A percentile compares a stretch with the other conserved stretches of the same genome.
phyloP scores from a whole-genome alignment of 176 grass and related monocot genomes.

The Secale cereale region DNA sequence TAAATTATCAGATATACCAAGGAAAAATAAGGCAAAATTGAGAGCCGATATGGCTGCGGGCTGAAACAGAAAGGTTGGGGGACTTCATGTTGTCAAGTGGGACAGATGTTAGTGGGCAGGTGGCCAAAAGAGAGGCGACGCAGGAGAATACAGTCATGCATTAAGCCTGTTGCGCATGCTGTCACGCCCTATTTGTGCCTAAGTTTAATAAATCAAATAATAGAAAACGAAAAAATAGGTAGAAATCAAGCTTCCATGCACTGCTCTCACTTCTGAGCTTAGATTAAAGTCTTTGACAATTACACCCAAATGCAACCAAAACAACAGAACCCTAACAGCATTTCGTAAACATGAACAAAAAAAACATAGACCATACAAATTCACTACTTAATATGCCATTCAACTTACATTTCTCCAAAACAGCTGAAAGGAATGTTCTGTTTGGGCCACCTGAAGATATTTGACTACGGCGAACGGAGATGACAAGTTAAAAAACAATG shows the following conservation, averaged over 20 bases:
- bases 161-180: neutral
- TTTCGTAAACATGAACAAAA: neutral
- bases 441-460: neutral
- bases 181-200: neutral
- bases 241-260: neutral
- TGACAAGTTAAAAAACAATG: neutral
- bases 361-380: neutral
- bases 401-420: neutral
- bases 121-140: neutral
- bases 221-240: neutral
- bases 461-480: neutral
- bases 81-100: neutral
- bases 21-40: neutral
- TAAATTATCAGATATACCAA: neutral
- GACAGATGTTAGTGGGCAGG: neutral
- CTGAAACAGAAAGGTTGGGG: neutral
- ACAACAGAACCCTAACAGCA: neutral
- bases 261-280: neutral
- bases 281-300: neutral
- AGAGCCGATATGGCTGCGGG: neutral
- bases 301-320: slow-evolving; percentile 3
- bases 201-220: neutral
- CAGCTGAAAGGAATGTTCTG: neutral
- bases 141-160: neutral
- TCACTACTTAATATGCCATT: neutral